These are phyloP conservation scores for Hordeum vulgare DNA, from an alignment of 176 grass and related monocot genomes.

Conservation along the genomic window DNA sequence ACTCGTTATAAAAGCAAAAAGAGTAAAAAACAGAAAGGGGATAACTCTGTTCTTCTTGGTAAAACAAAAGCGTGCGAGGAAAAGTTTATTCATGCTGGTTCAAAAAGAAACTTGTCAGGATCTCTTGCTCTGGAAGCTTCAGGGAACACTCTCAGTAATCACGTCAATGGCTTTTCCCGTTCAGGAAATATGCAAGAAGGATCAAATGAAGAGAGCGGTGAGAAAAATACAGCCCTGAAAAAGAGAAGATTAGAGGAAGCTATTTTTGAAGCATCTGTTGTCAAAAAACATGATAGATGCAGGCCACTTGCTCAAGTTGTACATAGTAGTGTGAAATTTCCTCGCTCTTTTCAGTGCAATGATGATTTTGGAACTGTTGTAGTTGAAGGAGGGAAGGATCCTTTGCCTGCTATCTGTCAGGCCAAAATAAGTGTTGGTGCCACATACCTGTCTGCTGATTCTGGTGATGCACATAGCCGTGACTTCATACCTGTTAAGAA, in stretches of 20 bases:
- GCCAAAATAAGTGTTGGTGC: conserved; percentile 26
- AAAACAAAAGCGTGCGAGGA: conserved; percentile 29
- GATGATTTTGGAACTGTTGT: conserved; percentile 25
- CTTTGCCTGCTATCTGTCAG: conserved; percentile 5
- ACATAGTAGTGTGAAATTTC: conserved; percentile 43
- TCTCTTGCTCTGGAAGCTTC: conserved; percentile 29
- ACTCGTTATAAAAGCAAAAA: conserved; percentile 61
- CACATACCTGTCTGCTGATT: conserved; percentile 42
- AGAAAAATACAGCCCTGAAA: conserved; percentile 17
- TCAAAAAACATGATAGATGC: conserved; percentile 64
- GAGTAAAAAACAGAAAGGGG: conserved; percentile 30
- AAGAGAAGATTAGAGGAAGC: conserved; percentile 42
- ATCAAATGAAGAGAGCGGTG: background rate
- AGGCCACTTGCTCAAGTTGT: conserved; percentile 52
- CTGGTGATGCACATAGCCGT: conserved; percentile 31
- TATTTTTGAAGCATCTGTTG: conserved; percentile 41
- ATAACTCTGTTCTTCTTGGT: conserved; percentile 16
- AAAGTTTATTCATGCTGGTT: conserved; percentile 26
- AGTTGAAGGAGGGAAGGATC: conserved; percentile 27
- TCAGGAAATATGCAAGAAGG: conserved; percentile 16
- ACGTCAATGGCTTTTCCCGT: conserved; percentile 27
- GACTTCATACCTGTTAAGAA: conserved; percentile 29
- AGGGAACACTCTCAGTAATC: conserved; percentile 24
- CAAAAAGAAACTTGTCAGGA: conserved; percentile 36
- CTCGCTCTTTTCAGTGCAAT: conserved; percentile 27